phyloP scores from a whole-genome alignment of 2,329 filamentous ascomycete species.

The Talaromyces atroroseus region DNA sequence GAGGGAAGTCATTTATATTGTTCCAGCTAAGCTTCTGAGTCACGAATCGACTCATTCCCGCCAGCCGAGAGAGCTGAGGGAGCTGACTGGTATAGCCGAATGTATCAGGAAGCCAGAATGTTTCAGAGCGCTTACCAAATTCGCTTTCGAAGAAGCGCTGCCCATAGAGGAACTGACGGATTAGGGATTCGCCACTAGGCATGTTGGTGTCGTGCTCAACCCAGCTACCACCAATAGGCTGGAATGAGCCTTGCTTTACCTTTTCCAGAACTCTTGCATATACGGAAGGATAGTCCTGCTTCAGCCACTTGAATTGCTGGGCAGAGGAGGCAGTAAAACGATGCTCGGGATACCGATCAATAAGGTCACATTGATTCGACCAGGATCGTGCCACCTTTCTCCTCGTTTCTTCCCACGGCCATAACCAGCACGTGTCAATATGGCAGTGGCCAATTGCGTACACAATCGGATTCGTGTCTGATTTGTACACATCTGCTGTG shows the following conservation, averaged over 20 bases:
- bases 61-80: constrained; percentile 83
- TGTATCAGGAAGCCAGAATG: constrained; percentile 97
- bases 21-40: constrained; percentile 99
- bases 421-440: constrained; percentile 97
- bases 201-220: constrained; percentile 98
- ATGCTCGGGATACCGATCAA: constrained; percentile 91
- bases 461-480: constrained; percentile 67
- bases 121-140: constrained; percentile 80
- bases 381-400: constrained; percentile 92
- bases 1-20: constrained; percentile 98
- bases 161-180: constrained; percentile 90
- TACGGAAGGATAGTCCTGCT: constrained; percentile 77
- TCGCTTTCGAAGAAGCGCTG: constrained; percentile 91
- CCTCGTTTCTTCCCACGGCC: constrained; percentile 97
- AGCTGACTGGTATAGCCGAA: constrained; percentile 96
- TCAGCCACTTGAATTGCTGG: constrained; percentile 97
- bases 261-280: constrained; percentile 91
- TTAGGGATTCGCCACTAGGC: constrained; percentile 89
- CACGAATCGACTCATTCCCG: constrained; percentile 95
- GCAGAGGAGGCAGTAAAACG: constrained; percentile 89
- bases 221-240: constrained; percentile 96
- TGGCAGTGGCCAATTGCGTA: constrained; percentile 93
- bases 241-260: constrained; percentile 83
- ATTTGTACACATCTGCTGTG: constrained; percentile 76
- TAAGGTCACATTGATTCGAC: constrained; percentile 92